A percentile compares a stretch with the other conserved stretches of the same genome.
These are phyloP conservation scores for Crataegus laevigata DNA, from an alignment of 306 rosid genomes.

Conservation along the genomic window DNA sequence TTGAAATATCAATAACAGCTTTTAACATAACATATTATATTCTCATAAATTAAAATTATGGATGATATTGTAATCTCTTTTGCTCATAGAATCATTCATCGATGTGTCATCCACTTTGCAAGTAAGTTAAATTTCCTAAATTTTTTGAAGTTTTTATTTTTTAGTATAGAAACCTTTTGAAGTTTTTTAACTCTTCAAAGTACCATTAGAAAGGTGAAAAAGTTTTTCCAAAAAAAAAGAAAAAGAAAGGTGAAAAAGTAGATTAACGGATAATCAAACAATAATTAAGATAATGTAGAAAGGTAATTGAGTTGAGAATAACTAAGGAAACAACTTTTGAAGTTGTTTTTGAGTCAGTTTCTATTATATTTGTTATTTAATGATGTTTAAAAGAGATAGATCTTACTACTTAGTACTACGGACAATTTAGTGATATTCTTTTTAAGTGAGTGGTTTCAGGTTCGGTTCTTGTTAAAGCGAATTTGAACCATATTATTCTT, in stretches of 20 bases:
- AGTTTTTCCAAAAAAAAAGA: too few relatives aligned
- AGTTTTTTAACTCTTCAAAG: neutral
- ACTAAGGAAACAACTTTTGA: neutral
- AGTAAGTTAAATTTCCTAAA: neutral
- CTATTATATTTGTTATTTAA: neutral
- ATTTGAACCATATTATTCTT: too few relatives aligned
- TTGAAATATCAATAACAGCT: neutral
- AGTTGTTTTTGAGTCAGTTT: neutral
- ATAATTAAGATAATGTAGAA: neutral
- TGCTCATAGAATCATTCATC: neutral
- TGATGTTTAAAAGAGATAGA: neutral
- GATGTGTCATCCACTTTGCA: neutral
- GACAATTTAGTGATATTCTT: too few relatives aligned
- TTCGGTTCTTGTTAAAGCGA: accelerated
- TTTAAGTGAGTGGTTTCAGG: too few relatives aligned
- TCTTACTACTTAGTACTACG: neutral
- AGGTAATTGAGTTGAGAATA: neutral
- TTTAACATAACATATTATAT: too few relatives aligned
- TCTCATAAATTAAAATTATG: neutral
- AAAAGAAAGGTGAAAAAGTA: too few relatives aligned
- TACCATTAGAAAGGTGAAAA: neutral
- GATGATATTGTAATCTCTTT: neutral
- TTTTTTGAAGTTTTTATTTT: neutral
- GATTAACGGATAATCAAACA: neutral
- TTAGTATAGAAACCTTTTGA: neutral